Base-by-base conservation (phyloP, 75 land plant genomes). In the Picea sitchensis region DNA sequence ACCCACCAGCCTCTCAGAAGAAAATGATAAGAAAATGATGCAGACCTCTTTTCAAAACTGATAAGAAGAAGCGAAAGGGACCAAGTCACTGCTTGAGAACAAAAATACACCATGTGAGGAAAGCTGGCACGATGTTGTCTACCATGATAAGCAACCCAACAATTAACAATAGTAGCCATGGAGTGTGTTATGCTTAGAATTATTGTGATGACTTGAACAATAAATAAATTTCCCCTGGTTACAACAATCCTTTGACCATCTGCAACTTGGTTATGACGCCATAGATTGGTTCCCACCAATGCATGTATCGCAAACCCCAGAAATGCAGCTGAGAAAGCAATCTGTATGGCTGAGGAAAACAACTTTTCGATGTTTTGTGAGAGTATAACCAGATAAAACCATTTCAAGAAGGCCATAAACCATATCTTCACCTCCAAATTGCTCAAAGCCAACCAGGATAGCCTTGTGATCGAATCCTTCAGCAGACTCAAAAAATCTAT, bases 261-360 rank as follows among this genome's bases (percentile, higher is more conserved):
- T 47, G 54, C 9, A 47, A 47, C 54, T 18, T 38, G 72, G 41
- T 68, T 30, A 2, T 7, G 14, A 36, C 18, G 47, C 31, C 72
- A 11, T 2, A 13, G 4, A 5, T 68, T 68, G 7, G 44, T 41
- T 34, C 38, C 41, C 38, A 68, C 44, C n/a, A 68, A 38, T 68
- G 72, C 72, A 36, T 68, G 44, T 38, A 68, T 34, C 18, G 17
- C 72, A 68, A 68, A 68, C 72, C 72, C 72, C 38, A 68, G 72
- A 68, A 68, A 68, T 14, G 38, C 5, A 17, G 44, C 41, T 14
- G 26, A 68, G 72, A 68, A 68, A 36, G 72, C 41, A 68, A 7
- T 68, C 1, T 68, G 72, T 36, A 17, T 36, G 38, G 44, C 72
- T 68, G 9, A 36, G n/a, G 8, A 4, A 31, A 36, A n/a, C 72